phyloP scores from a whole-genome alignment of 2,329 filamentous ascomycete genomes.

The Pseudogymnoascus sp. region DNA sequence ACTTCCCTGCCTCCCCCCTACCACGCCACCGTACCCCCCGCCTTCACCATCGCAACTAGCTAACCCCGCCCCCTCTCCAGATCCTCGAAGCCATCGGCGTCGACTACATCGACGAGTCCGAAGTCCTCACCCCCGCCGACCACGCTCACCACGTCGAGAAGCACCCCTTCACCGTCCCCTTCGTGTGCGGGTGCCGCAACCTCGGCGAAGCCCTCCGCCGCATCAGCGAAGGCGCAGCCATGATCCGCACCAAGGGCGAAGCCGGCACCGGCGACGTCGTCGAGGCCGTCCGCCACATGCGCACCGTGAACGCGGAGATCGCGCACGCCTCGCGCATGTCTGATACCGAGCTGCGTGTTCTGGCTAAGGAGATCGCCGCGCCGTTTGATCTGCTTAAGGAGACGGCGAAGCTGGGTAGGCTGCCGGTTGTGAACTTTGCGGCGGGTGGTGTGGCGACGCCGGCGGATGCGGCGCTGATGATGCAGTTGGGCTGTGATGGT shows the following conservation, averaged over 20 bases:
- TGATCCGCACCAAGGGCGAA: conserved; percentile 98
- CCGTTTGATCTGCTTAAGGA: conserved; percentile 74
- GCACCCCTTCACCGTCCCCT: conserved; percentile 70
- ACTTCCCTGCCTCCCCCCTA: background rate
- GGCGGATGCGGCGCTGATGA: conserved; percentile 94
- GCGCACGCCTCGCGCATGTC: conserved; percentile 55
- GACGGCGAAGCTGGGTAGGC: conserved; percentile 74
- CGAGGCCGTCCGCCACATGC: conserved; percentile 93
- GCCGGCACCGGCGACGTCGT: conserved; percentile 95
- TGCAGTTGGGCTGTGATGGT: conserved; percentile 96
- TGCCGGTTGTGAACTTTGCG: conserved; percentile 96
- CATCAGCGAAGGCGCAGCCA: conserved; percentile 88
- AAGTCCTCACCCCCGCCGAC: conserved; percentile 94
- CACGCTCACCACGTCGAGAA: conserved; percentile 88
- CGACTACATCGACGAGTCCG: conserved; percentile 97
- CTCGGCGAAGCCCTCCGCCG: conserved; percentile 85
- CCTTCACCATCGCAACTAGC: too few species aligned
- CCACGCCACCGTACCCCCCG: background rate
- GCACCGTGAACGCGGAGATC: conserved; percentile 78
- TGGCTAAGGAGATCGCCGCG: conserved; percentile 73
- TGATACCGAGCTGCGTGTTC: conserved; percentile 65
- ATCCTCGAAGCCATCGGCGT: conserved; percentile 91
- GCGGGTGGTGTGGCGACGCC: conserved; percentile 99
- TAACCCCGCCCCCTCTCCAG: conserved; percentile 32
- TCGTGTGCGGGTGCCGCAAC: conserved; percentile 94